Conservation (phyloP, 176 grass and related monocot species). For the Lolium rigidum region DNA sequence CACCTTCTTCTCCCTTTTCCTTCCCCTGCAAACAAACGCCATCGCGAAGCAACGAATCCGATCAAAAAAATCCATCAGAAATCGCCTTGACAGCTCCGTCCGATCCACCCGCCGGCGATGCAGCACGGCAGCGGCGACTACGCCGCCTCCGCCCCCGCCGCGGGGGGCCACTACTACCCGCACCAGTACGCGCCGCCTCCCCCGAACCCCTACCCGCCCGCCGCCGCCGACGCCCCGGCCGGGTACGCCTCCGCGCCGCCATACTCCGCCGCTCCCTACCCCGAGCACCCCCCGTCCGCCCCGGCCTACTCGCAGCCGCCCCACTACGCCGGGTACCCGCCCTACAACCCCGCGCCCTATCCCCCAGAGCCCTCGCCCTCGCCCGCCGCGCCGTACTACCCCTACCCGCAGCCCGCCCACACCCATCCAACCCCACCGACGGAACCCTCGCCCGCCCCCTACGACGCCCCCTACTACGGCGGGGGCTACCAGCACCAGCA, state of each 20-base stretch:
- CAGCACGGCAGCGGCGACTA: constrained; percentile 72
- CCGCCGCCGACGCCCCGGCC: constrained; percentile 39
- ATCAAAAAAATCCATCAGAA: constrained; percentile 5
- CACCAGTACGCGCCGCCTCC: constrained; percentile 54
- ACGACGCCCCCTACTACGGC: constrained; percentile 58
- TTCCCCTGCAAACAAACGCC: constrained; percentile 51
- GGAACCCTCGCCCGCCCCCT: constrained; percentile 49
- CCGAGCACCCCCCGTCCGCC: constrained; percentile 45
- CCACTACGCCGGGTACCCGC: constrained; percentile 44
- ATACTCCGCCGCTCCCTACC: constrained; percentile 47
- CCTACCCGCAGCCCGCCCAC: constrained; percentile 53
- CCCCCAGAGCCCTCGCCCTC: constrained; percentile 46
- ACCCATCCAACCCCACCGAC: constrained; percentile 35
- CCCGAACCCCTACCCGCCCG: constrained; percentile 39
- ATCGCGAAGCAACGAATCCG: constrained; percentile 44
- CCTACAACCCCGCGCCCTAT: constrained; percentile 64
- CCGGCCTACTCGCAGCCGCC: constrained; percentile 44
- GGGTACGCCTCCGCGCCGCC: constrained; percentile 71
- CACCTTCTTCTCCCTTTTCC: constrained; percentile 8
- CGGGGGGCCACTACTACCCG: constrained; percentile 59
- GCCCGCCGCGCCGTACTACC: constrained; percentile 41
- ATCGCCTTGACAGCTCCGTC: constrained; percentile 1
- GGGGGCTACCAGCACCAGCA: constrained; percentile 55
- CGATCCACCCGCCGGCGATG: constrained; percentile 42
- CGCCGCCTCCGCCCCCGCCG: constrained; percentile 42